Conservation (phyloP, 352 stramenopile genomes). For the Pythium aphanidermatum region DNA sequence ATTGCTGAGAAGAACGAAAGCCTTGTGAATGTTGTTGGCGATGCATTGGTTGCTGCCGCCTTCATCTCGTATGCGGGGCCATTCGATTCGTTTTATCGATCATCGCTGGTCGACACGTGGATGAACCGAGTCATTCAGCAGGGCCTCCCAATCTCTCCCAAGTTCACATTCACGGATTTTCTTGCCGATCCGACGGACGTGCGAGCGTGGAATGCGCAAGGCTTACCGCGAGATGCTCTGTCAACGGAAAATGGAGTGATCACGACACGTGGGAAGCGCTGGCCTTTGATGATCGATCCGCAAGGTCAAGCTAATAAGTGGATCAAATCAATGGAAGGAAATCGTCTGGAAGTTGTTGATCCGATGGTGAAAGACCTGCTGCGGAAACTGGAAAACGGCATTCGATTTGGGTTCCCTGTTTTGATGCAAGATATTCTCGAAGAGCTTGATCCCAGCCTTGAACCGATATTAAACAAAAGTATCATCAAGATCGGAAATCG, state of each 20-base stretch:
- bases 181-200: slow-evolving; percentile 92
- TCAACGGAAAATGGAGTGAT: slow-evolving; percentile 96
- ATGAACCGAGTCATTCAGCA: slow-evolving; percentile 82
- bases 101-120: slow-evolving; percentile 84
- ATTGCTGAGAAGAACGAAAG: slow-evolving; percentile 89
- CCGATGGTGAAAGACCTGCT: slow-evolving; percentile 95
- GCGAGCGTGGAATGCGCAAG: slow-evolving; percentile 93
- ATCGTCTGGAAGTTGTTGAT: slow-evolving; percentile 87
- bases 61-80: slow-evolving; percentile 95
- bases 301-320: slow-evolving; percentile 96
- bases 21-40: slow-evolving; percentile 87
- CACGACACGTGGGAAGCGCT: slow-evolving; percentile 89
- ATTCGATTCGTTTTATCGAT: slow-evolving; percentile 92
- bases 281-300: slow-evolving; percentile 97
- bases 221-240: slow-evolving; percentile 89
- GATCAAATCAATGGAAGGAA: slow-evolving; percentile 93
- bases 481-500: slow-evolving; percentile 93
- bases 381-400: slow-evolving; percentile 91
- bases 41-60: slow-evolving; percentile 89
- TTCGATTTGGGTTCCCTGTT: slow-evolving; percentile 91
- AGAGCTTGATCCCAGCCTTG: slow-evolving; percentile 92
- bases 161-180: slow-evolving; percentile 92
- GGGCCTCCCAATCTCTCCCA: slow-evolving; percentile 74
- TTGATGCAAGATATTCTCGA: slow-evolving; percentile 95
- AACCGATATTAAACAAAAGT: slow-evolving; percentile 92